Conservation (phyloP, 805 yeast genomes). For the Candida insectalens region DNA sequence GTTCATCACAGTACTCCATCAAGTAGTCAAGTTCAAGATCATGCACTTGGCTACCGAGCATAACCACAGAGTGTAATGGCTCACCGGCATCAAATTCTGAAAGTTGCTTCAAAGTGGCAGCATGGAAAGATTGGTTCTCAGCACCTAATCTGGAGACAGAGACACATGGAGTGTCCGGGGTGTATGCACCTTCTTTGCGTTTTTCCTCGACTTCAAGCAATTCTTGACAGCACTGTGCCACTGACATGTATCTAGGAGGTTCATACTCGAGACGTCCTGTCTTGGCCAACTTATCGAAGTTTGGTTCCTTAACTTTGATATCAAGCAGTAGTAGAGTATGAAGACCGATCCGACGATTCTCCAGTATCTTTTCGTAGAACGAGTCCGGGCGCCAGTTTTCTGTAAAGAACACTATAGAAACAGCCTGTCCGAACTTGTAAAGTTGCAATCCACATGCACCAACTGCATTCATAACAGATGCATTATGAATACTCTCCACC, state of each 20-base stretch:
- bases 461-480: slow-evolving; percentile 96
- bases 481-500: slow-evolving; percentile 84
- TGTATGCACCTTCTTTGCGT: slow-evolving; percentile 70
- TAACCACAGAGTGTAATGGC: slow-evolving; percentile 85
- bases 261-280: slow-evolving; percentile 79
- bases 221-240: slow-evolving; percentile 82
- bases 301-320: slow-evolving; percentile 94
- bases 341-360: slow-evolving; percentile 81
- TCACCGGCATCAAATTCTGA: slow-evolving; percentile 84
- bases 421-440: slow-evolving; percentile 93
- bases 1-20: slow-evolving; percentile 62
- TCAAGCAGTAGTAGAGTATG: slow-evolving; percentile 85
- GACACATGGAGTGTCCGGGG: slow-evolving; percentile 83
- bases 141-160: slow-evolving; percentile 90
- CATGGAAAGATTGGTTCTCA: slow-evolving; percentile 70
- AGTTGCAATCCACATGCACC: slow-evolving; percentile 96
- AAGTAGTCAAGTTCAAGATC: slow-evolving; percentile 85
- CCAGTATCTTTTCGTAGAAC: slow-evolving; percentile 81
- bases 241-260: slow-evolving; percentile 95
- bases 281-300: slow-evolving; percentile 86
- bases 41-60: slow-evolving; percentile 89
- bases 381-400: slow-evolving; percentile 96
- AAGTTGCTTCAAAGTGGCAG: slow-evolving; percentile 74
- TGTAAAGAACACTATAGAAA: slow-evolving; percentile 92
- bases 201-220: slow-evolving; percentile 78